Percentiles rank a stretch among this genome's conserved stretches.
Conservation (phyloP, 306 rosid species). For the Canavalia ensiformis region DNA sequence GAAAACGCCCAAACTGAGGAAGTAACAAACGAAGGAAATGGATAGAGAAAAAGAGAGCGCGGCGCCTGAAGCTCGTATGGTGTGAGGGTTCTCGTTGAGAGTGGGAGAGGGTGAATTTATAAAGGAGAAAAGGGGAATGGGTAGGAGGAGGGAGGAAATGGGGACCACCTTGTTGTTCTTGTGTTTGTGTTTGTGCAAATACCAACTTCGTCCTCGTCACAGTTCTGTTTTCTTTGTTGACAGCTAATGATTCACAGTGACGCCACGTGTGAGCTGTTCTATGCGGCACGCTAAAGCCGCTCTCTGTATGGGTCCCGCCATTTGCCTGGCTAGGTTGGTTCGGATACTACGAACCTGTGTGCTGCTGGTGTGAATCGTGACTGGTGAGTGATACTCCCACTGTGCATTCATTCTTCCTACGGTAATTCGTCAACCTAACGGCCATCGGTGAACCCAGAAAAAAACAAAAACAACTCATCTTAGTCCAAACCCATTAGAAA, state of each 20-base stretch:
- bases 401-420: too few species aligned
- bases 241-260: conserved; percentile 54
- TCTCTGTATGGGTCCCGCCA: conserved; percentile 65
- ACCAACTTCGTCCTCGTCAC: conserved; percentile 39
- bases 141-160: background rate
- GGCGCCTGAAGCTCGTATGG: conserved; percentile 37
- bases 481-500: too few species aligned
- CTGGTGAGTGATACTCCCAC: background rate
- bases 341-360: background rate
- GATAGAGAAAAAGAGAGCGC: conserved; percentile 9
- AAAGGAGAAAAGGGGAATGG: background rate
- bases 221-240: conserved; percentile 36
- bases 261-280: conserved; percentile 74
- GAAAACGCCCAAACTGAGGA: background rate
- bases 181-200: conserved; percentile 28
- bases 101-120: conserved; percentile 57
- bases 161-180: conserved; percentile 49
- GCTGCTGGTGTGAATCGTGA: background rate
- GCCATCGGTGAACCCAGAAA: too few species aligned
- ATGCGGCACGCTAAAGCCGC: conserved; percentile 93
- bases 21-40: background rate
- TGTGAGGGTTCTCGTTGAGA: conserved; percentile 48
- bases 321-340: background rate
- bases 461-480: too few species aligned
- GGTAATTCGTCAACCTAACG: too few species aligned